Percentiles rank a stretch among this genome's conserved stretches.
These are phyloP conservation scores for Oenanthe javanica DNA, from an alignment of 140 eudicot species.

Conservation along the genomic window DNA sequence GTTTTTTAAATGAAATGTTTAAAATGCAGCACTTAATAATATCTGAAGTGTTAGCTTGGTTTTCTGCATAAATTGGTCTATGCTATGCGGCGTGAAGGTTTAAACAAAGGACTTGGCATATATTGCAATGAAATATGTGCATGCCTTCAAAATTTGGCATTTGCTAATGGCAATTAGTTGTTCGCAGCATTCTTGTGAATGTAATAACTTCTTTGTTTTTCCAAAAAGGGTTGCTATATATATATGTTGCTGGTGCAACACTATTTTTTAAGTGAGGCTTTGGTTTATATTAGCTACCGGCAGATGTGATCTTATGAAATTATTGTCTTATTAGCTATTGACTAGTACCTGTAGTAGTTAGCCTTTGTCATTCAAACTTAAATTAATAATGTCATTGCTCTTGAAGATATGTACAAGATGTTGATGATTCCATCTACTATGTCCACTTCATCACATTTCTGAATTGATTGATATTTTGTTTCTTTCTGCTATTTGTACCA, in stretches of 20 bases:
- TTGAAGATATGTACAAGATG: not conserved
- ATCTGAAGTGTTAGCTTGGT: not conserved
- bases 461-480: not conserved
- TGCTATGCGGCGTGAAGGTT: no score
- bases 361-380: not conserved
- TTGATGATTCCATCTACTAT: not conserved
- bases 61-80: not conserved
- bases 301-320: no score
- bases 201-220: not conserved
- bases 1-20: no score
- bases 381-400: not conserved
- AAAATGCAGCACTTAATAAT: no score
- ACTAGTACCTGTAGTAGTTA: not conserved
- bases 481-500: not conserved
- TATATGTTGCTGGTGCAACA: not conserved
- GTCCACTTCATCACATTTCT: not conserved
- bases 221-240: no score
- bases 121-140: no score
- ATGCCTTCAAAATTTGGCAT: not conserved
- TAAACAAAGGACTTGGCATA: no score
- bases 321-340: no score
- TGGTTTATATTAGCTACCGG: not conserved
- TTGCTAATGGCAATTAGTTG: not conserved
- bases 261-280: not conserved
- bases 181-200: not conserved